These are phyloP conservation scores for Plasmodium vivax DNA, from an alignment of 169 alveolate species.

Conservation along the genomic window DNA sequence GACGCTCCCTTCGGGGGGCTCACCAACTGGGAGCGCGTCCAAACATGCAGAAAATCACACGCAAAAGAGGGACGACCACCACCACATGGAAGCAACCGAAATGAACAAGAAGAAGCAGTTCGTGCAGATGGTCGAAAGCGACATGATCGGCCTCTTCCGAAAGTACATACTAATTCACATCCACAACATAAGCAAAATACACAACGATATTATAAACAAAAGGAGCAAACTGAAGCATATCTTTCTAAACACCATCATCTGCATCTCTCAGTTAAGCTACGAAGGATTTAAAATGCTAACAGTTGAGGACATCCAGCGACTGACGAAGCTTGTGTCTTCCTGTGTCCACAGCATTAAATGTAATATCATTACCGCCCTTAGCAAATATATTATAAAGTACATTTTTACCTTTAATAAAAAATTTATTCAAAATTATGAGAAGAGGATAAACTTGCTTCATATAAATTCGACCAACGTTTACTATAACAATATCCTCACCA, in stretches of 20 bases:
- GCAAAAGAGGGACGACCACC: not conserved
- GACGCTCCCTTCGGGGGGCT: not conserved
- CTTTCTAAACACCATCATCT: constrained; percentile 53
- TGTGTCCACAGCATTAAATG: constrained; percentile 71
- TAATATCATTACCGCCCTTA: constrained; percentile 53
- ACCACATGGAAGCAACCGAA: not conserved
- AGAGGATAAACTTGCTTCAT: constrained; percentile 63
- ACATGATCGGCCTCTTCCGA: constrained; percentile 44
- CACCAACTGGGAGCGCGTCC: not conserved
- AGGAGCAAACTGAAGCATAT: constrained; percentile 64
- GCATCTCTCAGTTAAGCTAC: constrained; percentile 70
- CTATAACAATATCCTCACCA: constrained; percentile 41
- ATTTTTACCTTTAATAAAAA: constrained; percentile 70
- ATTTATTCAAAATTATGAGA: constrained; percentile 66
- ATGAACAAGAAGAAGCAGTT: not conserved
- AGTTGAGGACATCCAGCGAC: constrained; percentile 38
- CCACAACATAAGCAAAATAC: constrained; percentile 53
- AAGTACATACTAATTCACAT: constrained; percentile 61
- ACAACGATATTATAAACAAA: constrained; percentile 47
- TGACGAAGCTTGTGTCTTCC: constrained; percentile 35
- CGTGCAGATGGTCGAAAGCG: constrained; percentile 45
- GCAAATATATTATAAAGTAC: constrained; percentile 66
- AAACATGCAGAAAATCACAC: not conserved
- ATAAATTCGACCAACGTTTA: constrained; percentile 70
- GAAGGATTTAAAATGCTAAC: constrained; percentile 66